Evolutionary conservation across 352 stramenopile genomes (phyloP), one percentile per base, ranked within the genome.

Genomic region (Pythium rhizo-oryzae): DNA sequence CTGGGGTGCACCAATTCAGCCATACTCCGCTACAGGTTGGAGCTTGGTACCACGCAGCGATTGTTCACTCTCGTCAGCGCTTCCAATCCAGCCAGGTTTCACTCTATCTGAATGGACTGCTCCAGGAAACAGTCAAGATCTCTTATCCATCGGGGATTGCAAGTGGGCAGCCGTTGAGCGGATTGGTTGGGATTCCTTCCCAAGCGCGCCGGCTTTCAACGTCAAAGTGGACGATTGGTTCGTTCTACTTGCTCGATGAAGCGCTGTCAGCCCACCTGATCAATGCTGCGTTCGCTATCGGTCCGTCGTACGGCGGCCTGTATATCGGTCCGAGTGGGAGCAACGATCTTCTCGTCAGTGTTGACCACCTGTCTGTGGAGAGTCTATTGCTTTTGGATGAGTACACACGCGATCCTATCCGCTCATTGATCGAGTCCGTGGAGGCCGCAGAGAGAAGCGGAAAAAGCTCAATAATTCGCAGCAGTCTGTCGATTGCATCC

Each of bases 241-340:
- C 85, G 19, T 87, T 89, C 54, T 93, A 91, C 56, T 65, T 91
- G 44, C 28, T 91, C 7, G 85, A 93, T n/a, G 75, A 90, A 9
- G 59, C 80, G 1, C 30, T 91, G 25, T 78, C 82, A 15, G 35
- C 73, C 1, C 72, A 82, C 25, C 54, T 85, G 12, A 71, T 90
- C 35, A 90, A 90, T 59, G 70, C 75, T 1, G 67, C 85, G 7
- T 91, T 80, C 44, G 81, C 82, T 15, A 71, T 75, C n/a, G 82
- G 85, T 13, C 81, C 82, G 19, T 61, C 67, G 0, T 91, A 93
- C 56, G 77, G 82, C 25, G 75, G 74, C n/a, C 62, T 91, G 4
- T 93, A 87, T 55, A 76, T 71, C 28, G 85, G 85, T 7, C 60
- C 73, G 13, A 64, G 70, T 58, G 83, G 85, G 44, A 85, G 71